Evolutionary conservation across 371 early-diverging fungal species (phyloP), one percentile per base, ranked within the genome.

Genomic region (Fennellomyces sp.): DNA sequence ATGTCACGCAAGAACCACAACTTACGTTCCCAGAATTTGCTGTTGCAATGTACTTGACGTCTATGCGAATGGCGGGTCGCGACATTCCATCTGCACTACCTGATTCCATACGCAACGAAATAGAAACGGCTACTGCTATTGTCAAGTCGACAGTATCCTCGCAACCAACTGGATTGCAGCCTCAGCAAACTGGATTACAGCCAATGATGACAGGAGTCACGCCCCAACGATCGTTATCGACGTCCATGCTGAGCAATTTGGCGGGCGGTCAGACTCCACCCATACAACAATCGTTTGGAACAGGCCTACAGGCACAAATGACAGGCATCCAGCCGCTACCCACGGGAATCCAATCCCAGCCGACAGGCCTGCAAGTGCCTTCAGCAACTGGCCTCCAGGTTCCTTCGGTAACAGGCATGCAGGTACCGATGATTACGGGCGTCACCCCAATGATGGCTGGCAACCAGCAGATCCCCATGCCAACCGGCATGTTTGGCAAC

Each of bases 11-110:
- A 33, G 65, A 70, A 53, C 75, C 81, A 12, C 78, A 71, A 54
- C 70, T 84, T 17, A 78, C 78, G 28, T 81, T 84, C 55, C 82
- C 84, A 0, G 84, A 84, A 66, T 84, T 84, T 67, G 82, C 84
- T n/a, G 54, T 80, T 17, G 80, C 84, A 21, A 84, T 84, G 84
- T 84, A 81, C 60, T 58, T 84, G 19, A 84, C 82, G 2, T 78
- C 82, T 4, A 67, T 76, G 64, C 77, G 78, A 50, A 71, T 84
- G 69, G 65, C 75, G 15, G 82, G 82, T 15, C 64, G 67, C 10
- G 72, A 69, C 10, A 65, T 84, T 30, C 84, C 84, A 26, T 30
- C 38, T 25, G 48, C 65, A 28, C 41, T 81, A 52, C 78, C 82
- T 12, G 73, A 71, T 10, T 48, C 52, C 33, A 65, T 83, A 33